phyloP scores from a whole-genome alignment of 2,329 filamentous ascomycete species.

The Apiospora arundinis region DNA sequence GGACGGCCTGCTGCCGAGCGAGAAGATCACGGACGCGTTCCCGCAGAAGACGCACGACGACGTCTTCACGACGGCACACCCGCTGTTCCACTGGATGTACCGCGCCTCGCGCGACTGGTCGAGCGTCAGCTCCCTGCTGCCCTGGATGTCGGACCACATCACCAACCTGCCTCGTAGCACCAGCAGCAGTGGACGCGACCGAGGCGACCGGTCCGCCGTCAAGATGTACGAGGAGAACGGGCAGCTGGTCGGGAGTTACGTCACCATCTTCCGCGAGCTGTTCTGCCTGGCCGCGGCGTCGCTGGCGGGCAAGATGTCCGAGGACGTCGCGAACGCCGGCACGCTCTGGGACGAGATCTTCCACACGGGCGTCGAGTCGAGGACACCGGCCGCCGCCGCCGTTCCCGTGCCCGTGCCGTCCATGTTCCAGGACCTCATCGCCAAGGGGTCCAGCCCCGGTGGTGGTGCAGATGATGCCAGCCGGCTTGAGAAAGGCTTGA shows the following conservation, averaged over 20 bases:
- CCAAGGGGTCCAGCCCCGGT: background rate
- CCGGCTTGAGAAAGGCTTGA: conserved; percentile 1
- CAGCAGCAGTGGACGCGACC: conserved; percentile 40
- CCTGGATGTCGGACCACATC: conserved; percentile 77
- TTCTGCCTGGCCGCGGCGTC: conserved; percentile 81
- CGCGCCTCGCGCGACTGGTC: conserved; percentile 81
- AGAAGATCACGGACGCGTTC: conserved; percentile 81
- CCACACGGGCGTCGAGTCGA: conserved; percentile 59
- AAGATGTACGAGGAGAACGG: conserved; percentile 60
- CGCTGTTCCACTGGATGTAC: conserved; percentile 88
- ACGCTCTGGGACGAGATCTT: conserved; percentile 79
- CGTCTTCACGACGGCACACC: conserved; percentile 76
- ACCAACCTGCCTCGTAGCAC: conserved; percentile 48
- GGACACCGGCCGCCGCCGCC: background rate
- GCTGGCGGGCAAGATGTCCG: conserved; percentile 71
- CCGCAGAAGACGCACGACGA: conserved; percentile 74
- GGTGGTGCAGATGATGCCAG: background rate
- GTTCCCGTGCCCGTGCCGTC: conserved; percentile 19
- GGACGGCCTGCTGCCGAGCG: conserved; percentile 71
- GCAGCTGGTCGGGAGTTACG: conserved; percentile 71
- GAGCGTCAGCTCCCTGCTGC: conserved; percentile 70
- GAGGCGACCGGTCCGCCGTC: conserved; percentile 46
- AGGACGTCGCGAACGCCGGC: conserved; percentile 68
- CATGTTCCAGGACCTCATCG: background rate
- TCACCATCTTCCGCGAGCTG: conserved; percentile 80